A percentile compares a stretch with the other conserved stretches of the same genome.
phyloP scores from a whole-genome alignment of 1,284 basidiomycete species.

The Pseudozyma sp. region DNA sequence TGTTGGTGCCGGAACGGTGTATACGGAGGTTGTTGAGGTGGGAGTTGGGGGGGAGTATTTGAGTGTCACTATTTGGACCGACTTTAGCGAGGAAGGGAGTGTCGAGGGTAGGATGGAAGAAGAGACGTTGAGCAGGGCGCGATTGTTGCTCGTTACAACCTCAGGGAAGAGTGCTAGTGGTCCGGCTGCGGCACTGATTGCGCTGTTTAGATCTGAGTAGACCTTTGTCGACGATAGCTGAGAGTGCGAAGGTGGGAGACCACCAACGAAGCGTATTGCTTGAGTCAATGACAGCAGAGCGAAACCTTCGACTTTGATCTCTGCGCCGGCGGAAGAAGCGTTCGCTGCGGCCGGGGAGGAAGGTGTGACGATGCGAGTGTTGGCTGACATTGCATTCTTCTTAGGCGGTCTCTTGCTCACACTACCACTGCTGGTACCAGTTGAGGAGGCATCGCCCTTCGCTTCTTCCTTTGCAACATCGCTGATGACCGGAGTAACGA shows the following conservation, averaged over 20 bases:
- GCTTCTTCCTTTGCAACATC: background rate
- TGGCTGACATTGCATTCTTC: conserved; percentile 46
- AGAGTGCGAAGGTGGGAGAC: conserved; percentile 16
- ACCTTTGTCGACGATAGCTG: background rate
- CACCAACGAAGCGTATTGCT: conserved; percentile 8
- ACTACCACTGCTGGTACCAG: background rate
- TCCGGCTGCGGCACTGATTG: conserved; percentile 7
- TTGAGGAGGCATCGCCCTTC: background rate
- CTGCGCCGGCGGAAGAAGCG: conserved; percentile 4
- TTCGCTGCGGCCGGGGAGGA: conserved; percentile 4
- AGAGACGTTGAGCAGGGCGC: conserved; percentile 25
- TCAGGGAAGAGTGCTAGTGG: conserved; percentile 59
- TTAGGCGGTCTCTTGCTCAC: conserved; percentile 35
- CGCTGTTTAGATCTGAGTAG: conserved; percentile 15
- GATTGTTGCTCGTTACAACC: conserved; percentile 46
- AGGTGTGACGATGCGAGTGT: conserved; percentile 29
- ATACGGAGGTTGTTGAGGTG: conserved; percentile 10
- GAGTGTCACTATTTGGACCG: conserved; percentile 10
- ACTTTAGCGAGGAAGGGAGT: background rate
- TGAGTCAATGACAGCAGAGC: conserved; percentile 6
- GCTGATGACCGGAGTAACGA: conserved; percentile 26
- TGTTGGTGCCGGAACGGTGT: conserved; percentile 8
- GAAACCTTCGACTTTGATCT: conserved; percentile 19
- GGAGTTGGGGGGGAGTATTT: conserved; percentile 29
- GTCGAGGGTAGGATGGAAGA: conserved; percentile 11